Evolutionary conservation across 345 rosid species (phyloP), one percentile per base, ranked within the genome.

Genomic region (Populus deltoides): DNA sequence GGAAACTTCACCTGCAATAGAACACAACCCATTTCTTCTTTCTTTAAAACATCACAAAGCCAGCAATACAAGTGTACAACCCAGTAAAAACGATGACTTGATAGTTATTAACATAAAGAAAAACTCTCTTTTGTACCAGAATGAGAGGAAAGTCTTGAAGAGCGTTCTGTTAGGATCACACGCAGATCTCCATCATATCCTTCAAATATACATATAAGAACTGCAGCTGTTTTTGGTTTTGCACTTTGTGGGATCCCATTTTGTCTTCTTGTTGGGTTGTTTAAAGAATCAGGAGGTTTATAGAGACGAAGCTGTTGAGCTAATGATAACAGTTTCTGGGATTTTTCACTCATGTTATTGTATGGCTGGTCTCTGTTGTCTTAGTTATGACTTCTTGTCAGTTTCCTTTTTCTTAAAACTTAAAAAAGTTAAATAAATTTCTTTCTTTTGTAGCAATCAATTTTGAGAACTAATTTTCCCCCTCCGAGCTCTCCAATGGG

Each of bases 1-100:
- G 35, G 88, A 79, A 61, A 87, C 90, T 72, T 87, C 90, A 51
- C 89, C 86, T 82, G 81, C 36, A 81, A 66, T 53, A 18, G 68
- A 61, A 53, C 31, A 16, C 3, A 7, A 3, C 79, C 72, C 17
- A 78, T 22, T 77, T 65, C 41, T 31, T 16, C 33, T 16, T 38
- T 38, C 70, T 27, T 20, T 18, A 16, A 67, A 13, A 29, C 36
- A 29, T 29, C 41, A 6, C 41, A 63, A 8, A 63, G 43, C 25
- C 39, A 67, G 18, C 20, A 67, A 10, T 38, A 67, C 45, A 41
- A 41, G 4, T 41, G 12, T 41, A 41, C 39, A 31, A 33, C 51
- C 51, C 27, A 63, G 16, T 16, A 7, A 38, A 22, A 15, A 53
- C 4, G 24, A 9, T 29, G 9, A 63, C 12, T 57, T 57, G 27